Evolutionary conservation across 2,329 filamentous ascomycete genomes (phyloP).

Genomic region (Aspergillus alliaceus): DNA sequence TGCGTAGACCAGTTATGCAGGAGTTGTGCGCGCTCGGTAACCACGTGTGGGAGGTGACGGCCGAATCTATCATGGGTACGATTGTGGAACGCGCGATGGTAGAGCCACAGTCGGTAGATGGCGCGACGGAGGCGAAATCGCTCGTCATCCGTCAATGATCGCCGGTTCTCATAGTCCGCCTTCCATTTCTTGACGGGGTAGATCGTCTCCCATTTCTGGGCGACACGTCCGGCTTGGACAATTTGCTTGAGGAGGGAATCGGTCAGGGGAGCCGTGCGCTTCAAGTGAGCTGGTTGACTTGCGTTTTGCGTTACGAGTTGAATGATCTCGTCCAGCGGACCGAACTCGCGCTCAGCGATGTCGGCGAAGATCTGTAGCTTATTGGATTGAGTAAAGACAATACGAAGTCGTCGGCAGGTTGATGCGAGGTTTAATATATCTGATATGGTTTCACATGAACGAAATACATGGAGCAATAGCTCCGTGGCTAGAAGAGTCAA

Average conservation of each 20-base stretch:
- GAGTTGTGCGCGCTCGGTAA: conserved; percentile 55
- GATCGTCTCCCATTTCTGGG: conserved; percentile 60
- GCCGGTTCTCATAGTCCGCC: conserved; percentile 54
- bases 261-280: conserved; percentile 55
- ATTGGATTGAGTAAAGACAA: conserved; percentile 54
- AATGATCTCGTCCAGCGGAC: conserved; percentile 58
- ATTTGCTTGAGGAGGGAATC: conserved; percentile 57
- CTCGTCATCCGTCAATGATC: conserved; percentile 53
- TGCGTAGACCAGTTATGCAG: conserved; percentile 59
- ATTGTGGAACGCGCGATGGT: conserved; percentile 59
- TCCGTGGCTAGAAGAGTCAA: conserved; percentile 59
- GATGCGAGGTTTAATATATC: conserved; percentile 56
- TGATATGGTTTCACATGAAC: conserved; percentile 51
- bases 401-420: conserved; percentile 56
- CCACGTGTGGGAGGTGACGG: conserved; percentile 47
- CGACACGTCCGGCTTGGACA: conserved; percentile 54
- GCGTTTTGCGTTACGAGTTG: conserved; percentile 62
- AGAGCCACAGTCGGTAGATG: conserved; percentile 62
- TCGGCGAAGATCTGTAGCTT: conserved; percentile 55
- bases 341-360: conserved; percentile 57
- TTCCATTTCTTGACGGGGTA: conserved; percentile 66
- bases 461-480: conserved; percentile 58
- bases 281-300: conserved; percentile 57
- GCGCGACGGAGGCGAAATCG: conserved; percentile 55
- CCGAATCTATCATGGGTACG: conserved; percentile 51